A percentile compares a stretch with the other conserved stretches of the same genome.
Evolutionary conservation across 208 protist species (phyloP).

Genomic region (Tritrichomonas musculus): DNA sequence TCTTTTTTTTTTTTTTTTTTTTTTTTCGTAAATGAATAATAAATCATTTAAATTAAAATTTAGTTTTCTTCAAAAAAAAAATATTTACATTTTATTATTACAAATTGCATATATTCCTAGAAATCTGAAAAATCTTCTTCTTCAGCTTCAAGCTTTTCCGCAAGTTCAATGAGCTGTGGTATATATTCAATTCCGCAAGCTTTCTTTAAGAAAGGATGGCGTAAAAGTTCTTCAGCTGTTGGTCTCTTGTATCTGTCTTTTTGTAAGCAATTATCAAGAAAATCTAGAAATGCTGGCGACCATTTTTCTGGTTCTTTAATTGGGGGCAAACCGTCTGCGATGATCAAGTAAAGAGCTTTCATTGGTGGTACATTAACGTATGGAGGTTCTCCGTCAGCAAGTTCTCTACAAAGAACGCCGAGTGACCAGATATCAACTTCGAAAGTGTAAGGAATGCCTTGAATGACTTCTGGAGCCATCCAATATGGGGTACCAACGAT

Average conservation of each 20-base stretch:
- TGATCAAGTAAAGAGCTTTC: conserved; percentile 53
- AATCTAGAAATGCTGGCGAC: conserved; percentile 48
- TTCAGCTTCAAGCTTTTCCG: not conserved
- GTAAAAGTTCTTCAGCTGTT: conserved; percentile 38
- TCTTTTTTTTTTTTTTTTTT: too few relatives aligned
- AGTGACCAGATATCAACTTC: conserved; percentile 59
- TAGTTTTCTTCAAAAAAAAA: too few relatives aligned
- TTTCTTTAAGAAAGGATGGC: conserved; percentile 45
- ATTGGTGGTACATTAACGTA: conserved; percentile 46
- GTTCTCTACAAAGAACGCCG: conserved; percentile 57
- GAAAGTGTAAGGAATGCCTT: conserved; percentile 38
- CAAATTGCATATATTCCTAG: too few relatives aligned
- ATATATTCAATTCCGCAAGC: conserved; percentile 23
- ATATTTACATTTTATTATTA: too few relatives aligned
- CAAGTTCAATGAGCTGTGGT: not conserved
- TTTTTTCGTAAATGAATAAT: too few relatives aligned
- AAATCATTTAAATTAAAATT: too few relatives aligned
- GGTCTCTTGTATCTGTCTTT: conserved; percentile 46
- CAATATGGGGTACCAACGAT: conserved; percentile 55
- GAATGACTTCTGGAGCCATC: conserved; percentile 57
- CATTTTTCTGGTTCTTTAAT: conserved; percentile 40
- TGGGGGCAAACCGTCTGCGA: conserved; percentile 36
- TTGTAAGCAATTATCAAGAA: conserved; percentile 49
- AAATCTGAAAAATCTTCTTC: not conserved
- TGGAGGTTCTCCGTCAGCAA: conserved; percentile 51